A percentile compares a stretch with the other conserved stretches of the same genome.
These are phyloP conservation scores for Saturnispora galanensis DNA, from an alignment of 805 yeast species.

Conservation along the genomic window DNA sequence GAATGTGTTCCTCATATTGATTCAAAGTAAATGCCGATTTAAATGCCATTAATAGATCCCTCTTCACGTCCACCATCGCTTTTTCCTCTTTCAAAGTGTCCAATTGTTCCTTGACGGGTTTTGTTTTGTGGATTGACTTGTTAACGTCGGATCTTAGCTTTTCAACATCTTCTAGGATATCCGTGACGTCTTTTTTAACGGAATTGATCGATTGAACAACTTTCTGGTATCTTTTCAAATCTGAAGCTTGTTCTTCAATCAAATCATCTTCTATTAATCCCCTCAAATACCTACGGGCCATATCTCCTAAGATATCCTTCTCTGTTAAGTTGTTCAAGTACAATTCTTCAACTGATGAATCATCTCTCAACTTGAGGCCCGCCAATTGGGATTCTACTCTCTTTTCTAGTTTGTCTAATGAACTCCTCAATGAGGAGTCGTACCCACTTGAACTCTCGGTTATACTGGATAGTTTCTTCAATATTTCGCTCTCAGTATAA, in stretches of 20 bases:
- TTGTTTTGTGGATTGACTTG: slow-evolving; percentile 18
- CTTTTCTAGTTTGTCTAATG: slow-evolving; percentile 20
- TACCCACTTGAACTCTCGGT: slow-evolving; percentile 23
- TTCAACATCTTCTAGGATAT: slow-evolving; percentile 18
- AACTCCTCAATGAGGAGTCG: slow-evolving; percentile 29
- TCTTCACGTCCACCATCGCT: slow-evolving; percentile 36
- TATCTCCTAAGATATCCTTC: slow-evolving; percentile 34
- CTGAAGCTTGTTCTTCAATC: slow-evolving; percentile 44
- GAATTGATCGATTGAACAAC: slow-evolving; percentile 32
- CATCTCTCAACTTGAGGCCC: not conserved
- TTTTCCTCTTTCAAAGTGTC: slow-evolving; percentile 24
- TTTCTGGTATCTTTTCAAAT: slow-evolving; percentile 35
- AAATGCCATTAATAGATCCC: slow-evolving; percentile 40
- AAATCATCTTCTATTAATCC: slow-evolving; percentile 54
- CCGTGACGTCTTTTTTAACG: slow-evolving; percentile 24
- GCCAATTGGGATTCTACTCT: slow-evolving; percentile 13
- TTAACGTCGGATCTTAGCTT: slow-evolving; percentile 20
- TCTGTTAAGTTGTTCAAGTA: slow-evolving; percentile 27
- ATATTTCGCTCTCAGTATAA: slow-evolving; percentile 6
- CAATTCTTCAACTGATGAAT: slow-evolving; percentile 8
- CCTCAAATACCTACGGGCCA: slow-evolving; percentile 49
- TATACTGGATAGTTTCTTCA: slow-evolving; percentile 8
- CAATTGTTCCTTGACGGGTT: slow-evolving; percentile 15
- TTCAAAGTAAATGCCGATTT: slow-evolving; percentile 56
- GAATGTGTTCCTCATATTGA: slow-evolving; percentile 57